Base-by-base conservation (phyloP, 2,329 filamentous ascomycete species). In the Diaporthe citriasiana region DNA sequence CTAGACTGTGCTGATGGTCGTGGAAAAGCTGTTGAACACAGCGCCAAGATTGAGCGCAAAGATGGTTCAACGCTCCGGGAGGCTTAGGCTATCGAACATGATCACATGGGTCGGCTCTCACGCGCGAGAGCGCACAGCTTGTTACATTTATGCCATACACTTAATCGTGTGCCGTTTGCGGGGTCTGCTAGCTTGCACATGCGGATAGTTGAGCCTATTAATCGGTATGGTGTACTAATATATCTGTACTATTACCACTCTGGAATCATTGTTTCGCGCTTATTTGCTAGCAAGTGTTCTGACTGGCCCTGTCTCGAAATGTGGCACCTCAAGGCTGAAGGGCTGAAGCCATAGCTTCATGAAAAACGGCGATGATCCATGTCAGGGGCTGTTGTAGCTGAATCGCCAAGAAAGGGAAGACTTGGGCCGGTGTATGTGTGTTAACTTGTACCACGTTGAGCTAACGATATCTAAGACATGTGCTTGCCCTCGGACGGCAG, bases 281-380 rank as follows among this genome's bases (percentile, higher is more conserved):
- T 47, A n/a, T 9, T n/a, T 13, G 17, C 12, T 30, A 65, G 15
- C 19, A 17, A n/a, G 30, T n/a, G 5, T n/a, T 50, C 40, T 50
- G 40, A 65, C 19, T 65, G 60, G 42, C 15, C 3, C 25, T n/a
- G 9, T 25, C 60, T 33, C 19, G 42, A 42, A 50, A 30, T 47
- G 42, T 65, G 40, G 42, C 42, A n/a, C 19, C 50, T 50, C 40
- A 35, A 25, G 42, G 60, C 60, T 65, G 42, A 50, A 63, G 17
- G 42, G 40, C 60, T 50, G 40, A 65, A 50, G 42, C 17, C 12
- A 47, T 65, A 65, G 60, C 60, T 30, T 35, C 27, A 33, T 4
- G 19, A 47, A 27, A 27, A 19, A 50, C 27, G 42, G 22, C 10
- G 60, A 25, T 33, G 13, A 65, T 50, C 40, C 42, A 50, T 65